Conservation (phyloP, 2,329 filamentous ascomycete species). For the Fusarium zealandicum region DNA sequence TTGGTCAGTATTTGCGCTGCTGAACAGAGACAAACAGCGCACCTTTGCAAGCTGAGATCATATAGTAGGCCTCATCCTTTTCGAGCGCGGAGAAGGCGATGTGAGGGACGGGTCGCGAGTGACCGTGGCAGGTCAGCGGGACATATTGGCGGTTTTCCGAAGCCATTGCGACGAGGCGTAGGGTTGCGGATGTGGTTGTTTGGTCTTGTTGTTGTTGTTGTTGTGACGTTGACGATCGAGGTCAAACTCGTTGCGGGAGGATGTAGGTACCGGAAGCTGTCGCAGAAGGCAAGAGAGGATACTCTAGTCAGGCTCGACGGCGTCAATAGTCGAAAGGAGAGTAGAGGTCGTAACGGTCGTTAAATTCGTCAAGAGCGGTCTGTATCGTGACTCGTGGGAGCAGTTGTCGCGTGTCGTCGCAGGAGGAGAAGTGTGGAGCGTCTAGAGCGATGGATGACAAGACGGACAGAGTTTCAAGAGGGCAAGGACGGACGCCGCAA, state of each 20-base stretch:
- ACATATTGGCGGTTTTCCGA: slow-evolving; percentile 68
- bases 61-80: slow-evolving; percentile 84
- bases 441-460: slow-evolving; percentile 11
- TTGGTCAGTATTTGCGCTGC: slow-evolving; percentile 33
- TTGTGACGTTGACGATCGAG: not conserved
- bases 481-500: slow-evolving; percentile 13
- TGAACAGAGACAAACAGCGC: slow-evolving; percentile 29
- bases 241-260: slow-evolving; percentile 6
- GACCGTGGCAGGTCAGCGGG: slow-evolving; percentile 91
- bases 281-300: slow-evolving; percentile 1
- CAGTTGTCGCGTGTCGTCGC: slow-evolving; percentile 34
- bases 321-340: slow-evolving; percentile 19
- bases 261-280: slow-evolving; percentile 10
- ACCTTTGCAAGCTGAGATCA: slow-evolving; percentile 95
- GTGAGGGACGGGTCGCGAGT: slow-evolving; percentile 91
- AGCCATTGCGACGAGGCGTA: slow-evolving; percentile 42
- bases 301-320: slow-evolving; percentile 1
- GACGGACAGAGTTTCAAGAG: slow-evolving; percentile 11
- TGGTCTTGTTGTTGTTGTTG: not conserved
- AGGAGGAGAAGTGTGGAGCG: slow-evolving; percentile 35
- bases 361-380: slow-evolving; percentile 38
- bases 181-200: slow-evolving; percentile 5
- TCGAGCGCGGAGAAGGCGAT: slow-evolving; percentile 86
- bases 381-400: slow-evolving; percentile 31
- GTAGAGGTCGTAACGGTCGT: slow-evolving; percentile 41